Evolutionary conservation across 495 filamentous ascomycete species (phyloP).

Genomic region (Xylaria palmicola): DNA sequence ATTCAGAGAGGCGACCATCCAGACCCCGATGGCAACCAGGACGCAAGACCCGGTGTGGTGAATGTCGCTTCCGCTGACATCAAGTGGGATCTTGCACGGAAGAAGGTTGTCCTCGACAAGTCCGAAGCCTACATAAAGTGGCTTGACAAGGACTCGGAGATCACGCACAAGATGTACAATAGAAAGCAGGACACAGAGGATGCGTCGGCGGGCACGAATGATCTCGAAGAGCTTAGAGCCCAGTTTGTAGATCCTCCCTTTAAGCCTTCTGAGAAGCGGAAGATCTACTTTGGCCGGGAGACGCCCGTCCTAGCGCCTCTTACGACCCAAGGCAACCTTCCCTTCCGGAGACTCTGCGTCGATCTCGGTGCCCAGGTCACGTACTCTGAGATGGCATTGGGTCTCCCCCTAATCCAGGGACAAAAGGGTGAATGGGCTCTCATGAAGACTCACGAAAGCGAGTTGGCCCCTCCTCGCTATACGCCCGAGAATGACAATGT

Average conservation of each 20-base stretch:
- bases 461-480: slow-evolving; percentile 65
- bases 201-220: slow-evolving; percentile 34
- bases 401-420: slow-evolving; percentile 86
- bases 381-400: slow-evolving; percentile 98
- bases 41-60: slow-evolving; percentile 56
- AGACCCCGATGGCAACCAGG: slow-evolving; percentile 27
- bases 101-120: slow-evolving; percentile 63
- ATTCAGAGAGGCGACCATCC: slow-evolving; percentile 39
- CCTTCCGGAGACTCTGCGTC: slow-evolving; percentile 89
- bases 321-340: slow-evolving; percentile 94
- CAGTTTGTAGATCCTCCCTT: slow-evolving; percentile 80
- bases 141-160: slow-evolving; percentile 60
- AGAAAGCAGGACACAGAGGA: slow-evolving; percentile 41
- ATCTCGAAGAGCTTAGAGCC: slow-evolving; percentile 68
- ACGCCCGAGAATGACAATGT: slow-evolving; percentile 43
- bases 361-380: slow-evolving; percentile 88
- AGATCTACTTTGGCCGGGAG: slow-evolving; percentile 87
- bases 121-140: slow-evolving; percentile 74
- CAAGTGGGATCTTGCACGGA: slow-evolving; percentile 70
- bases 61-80: slow-evolving; percentile 66
- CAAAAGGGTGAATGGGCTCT: slow-evolving; percentile 91
- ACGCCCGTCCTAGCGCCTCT: slow-evolving; percentile 85
- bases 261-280: slow-evolving; percentile 86
- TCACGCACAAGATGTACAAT: slow-evolving; percentile 54
- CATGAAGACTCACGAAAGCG: slow-evolving; percentile 82